A percentile compares a stretch with the other conserved stretches of the same genome.
These are phyloP conservation scores for Aspergillus nomiae DNA, from an alignment of 2,329 filamentous ascomycete genomes.

Conservation along the genomic window DNA sequence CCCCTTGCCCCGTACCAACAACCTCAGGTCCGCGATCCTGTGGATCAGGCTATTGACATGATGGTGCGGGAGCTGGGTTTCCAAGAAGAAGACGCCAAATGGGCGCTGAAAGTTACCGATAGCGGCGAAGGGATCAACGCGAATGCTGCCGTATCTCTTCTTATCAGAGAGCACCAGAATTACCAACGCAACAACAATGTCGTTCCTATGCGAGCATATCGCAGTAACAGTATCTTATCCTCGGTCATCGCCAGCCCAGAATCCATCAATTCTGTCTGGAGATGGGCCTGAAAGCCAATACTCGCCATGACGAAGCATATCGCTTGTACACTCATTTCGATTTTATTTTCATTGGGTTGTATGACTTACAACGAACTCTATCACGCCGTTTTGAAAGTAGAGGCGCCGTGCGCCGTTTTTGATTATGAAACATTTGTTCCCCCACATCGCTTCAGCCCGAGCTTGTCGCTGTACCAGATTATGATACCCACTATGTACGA, in stretches of 20 bases:
- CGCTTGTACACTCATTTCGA: not conserved
- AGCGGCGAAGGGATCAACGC: constrained; percentile 61
- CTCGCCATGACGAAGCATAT: not conserved
- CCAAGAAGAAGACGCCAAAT: constrained; percentile 55
- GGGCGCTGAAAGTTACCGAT: constrained; percentile 62
- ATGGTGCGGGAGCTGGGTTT: constrained; percentile 64
- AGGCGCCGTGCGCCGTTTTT: not conserved
- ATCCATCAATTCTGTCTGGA: constrained; percentile 37
- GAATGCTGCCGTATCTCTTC: constrained; percentile 58
- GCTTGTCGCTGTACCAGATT: not conserved
- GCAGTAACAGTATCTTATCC: constrained; percentile 20
- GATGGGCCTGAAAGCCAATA: constrained; percentile 35
- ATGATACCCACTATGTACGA: constrained; percentile 11
- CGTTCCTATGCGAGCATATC: constrained; percentile 17
- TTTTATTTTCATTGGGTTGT: not conserved
- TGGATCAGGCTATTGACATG: constrained; percentile 57
- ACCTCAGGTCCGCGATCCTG: constrained; percentile 51
- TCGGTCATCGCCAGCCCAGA: constrained; percentile 29
- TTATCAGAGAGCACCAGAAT: constrained; percentile 47
- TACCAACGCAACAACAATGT: constrained; percentile 20
- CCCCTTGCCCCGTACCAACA: constrained; percentile 3
- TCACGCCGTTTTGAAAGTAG: not conserved
- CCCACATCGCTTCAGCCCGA: not conserved
- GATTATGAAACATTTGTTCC: not conserved
- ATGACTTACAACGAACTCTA: not conserved